Evolutionary conservation across 148 eudicot genomes (phyloP).

Genomic region (Hydrangea macrophylla): DNA sequence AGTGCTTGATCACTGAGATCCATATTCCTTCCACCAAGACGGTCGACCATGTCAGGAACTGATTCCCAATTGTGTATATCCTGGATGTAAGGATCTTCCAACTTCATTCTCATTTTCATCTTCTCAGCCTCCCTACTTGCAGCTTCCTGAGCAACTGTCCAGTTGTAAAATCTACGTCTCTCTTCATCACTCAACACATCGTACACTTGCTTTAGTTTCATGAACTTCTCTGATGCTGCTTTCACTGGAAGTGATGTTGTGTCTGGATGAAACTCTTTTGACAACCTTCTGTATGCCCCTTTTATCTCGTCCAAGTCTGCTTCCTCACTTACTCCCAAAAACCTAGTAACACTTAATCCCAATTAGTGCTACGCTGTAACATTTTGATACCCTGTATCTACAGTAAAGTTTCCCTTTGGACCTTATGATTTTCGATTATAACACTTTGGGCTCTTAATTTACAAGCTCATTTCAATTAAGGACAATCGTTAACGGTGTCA

Average conservation of each 20-base stretch:
- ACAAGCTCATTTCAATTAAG: too few relatives aligned
- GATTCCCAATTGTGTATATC: conserved; percentile 49
- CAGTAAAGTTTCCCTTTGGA: too few relatives aligned
- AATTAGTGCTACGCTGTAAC: neutral
- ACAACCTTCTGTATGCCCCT: conserved; percentile 62
- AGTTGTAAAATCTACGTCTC: conserved; percentile 66
- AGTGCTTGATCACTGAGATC: conserved; percentile 76
- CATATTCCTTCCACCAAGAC: conserved; percentile 73
- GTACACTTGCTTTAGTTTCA: conserved; percentile 73
- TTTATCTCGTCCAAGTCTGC: conserved; percentile 87
- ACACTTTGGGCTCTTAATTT: too few relatives aligned
- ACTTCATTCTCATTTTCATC: conserved; percentile 70
- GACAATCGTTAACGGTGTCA: too few relatives aligned
- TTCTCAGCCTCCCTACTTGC: conserved; percentile 70
- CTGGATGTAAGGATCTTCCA: conserved; percentile 65
- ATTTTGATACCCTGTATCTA: neutral
- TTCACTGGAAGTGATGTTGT: conserved; percentile 76
- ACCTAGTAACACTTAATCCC: conserved; percentile 34
- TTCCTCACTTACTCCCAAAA: conserved; percentile 62
- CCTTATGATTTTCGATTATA: neutral
- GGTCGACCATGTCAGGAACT: conserved; percentile 70
- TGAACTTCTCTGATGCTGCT: conserved; percentile 78
- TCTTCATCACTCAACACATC: conserved; percentile 55
- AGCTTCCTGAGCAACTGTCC: conserved; percentile 82
- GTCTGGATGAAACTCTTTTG: conserved; percentile 89